Evolutionary conservation across 148 eudicot species (phyloP), one percentile per base, ranked within the genome.

Genomic region (Chenopodium berlandieri): DNA sequence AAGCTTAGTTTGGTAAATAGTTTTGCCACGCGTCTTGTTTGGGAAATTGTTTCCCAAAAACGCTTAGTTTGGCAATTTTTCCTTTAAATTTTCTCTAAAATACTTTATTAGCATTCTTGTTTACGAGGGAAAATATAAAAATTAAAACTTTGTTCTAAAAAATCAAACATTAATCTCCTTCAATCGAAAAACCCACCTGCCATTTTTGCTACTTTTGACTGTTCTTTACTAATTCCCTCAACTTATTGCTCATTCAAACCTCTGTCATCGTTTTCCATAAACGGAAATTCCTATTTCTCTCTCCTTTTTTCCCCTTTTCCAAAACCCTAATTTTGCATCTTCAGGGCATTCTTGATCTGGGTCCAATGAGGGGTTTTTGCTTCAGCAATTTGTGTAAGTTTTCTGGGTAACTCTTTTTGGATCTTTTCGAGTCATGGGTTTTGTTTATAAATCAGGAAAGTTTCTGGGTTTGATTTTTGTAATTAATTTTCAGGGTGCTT

Each of bases 311-410:
- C n/a, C 62, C 32, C 23, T n/a, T 73, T 73, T 32, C 60, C 27
- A 25, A 68, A 85, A 81, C 81, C 90, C 86, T 83, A 80, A 81
- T 71, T 52, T 63, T 80, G 31, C 23, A 60, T 78, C 64, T 78
- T 50, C 75, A 37, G n/a, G 67, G 17, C 84, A 83, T 76, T 76
- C 46, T 66, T 60, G 86, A 83, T 85, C 82, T 44, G 25, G 40
- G 9, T 14, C 63, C 58, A 78, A 75, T 81, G 67, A 79, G 73
- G 40, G 22, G 20, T 78, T 66, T 79, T 11, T 74, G 71, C 75
- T 71, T 79, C 69, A 63, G 73, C 76, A 46, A 46, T 67, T 19
- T 64, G 65, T 83, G 85, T 86, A 78, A 83, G 80, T 71, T 79
- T 82, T 64, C 37, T 82, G 58, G 50, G 78, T 56, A 46, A 54